Base-by-base conservation (phyloP, 2,329 filamentous ascomycete genomes). In the Pezicula carpinea region DNA sequence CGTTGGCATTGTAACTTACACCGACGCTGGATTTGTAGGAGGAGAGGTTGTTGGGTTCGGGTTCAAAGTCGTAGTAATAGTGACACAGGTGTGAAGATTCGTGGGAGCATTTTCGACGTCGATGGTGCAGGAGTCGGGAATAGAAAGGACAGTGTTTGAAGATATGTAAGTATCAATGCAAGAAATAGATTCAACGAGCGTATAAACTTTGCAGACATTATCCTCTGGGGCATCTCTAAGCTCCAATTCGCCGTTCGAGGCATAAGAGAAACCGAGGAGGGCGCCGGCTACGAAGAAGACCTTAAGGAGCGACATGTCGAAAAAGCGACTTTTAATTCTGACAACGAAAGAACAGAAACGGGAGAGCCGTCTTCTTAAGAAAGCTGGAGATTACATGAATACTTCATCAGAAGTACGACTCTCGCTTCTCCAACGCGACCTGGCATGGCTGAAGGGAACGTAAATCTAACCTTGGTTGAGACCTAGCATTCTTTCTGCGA, bases 241-340 rank as follows among this genome's bases (percentile, higher is more conserved):
- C 15, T 35, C 33, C 33, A 35, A 19, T 35, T 8, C 33, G 14
- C n/a, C n/a, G 15, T 40, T 29, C 13, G 8, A 14, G 15, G 38
- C 38, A 26, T 8, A n/a, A 13, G 21, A 22, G 11, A 22, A 11
- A 23, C 19, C 38, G 14, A 40, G 38, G 5, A 40, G 22, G 5
- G 38, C 26, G 15, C 18, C 38, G 5, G 38, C 38, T 22, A 26
- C 38, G 38, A 40, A 29, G 38, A 26, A 14, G 22, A 26, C 15
- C 8, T n/a, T 40, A 40, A 40, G 22, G 38, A 40, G 38, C 19
- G 38, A 40, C 38, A 40, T 40, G 19, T 22, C 22, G 38, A 23
- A 26, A n/a, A 21, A n/a, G 38, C 19, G 14, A 39, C 17, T n/a
- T n/a, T 10, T 19, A 39, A 8, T 23, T n/a, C 17, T 11, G 17